These are phyloP conservation scores for Dryadomyces quercus-mongolicae DNA, from an alignment of 2,329 filamentous ascomycete genomes.

Conservation along the genomic window DNA sequence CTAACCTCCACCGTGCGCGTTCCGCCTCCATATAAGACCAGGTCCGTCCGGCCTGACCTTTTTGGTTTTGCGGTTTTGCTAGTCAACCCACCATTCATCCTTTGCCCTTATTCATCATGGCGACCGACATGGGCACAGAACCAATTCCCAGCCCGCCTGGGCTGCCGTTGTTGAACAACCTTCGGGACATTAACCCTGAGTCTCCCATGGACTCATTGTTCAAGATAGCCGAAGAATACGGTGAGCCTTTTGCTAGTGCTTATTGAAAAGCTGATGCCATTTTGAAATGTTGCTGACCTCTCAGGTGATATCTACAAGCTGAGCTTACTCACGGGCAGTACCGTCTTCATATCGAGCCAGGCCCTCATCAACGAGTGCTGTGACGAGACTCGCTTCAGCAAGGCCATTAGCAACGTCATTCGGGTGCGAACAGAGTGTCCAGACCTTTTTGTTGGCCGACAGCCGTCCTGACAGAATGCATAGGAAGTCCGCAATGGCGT, in stretches of 20 bases:
- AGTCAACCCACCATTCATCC: neutral
- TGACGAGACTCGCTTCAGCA: conserved; percentile 54
- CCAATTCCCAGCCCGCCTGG: conserved; percentile 51
- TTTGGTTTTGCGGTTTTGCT: too few relatives aligned
- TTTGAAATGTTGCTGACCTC: neutral
- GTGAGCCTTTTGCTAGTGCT: conserved; percentile 23
- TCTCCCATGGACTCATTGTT: conserved; percentile 41
- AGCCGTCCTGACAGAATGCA: neutral
- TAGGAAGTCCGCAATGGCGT: conserved; percentile 46
- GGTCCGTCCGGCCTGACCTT: too few relatives aligned
- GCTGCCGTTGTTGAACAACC: conserved; percentile 53
- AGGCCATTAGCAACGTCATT: conserved; percentile 38
- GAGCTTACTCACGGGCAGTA: conserved; percentile 28
- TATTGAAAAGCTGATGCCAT: too few relatives aligned
- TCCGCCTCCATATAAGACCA: too few relatives aligned
- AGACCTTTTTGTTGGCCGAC: neutral
- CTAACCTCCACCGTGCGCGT: too few relatives aligned
- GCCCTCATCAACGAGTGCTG: conserved; percentile 48
- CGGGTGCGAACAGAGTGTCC: conserved; percentile 16
- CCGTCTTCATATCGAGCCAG: conserved; percentile 16
- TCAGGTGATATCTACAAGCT: conserved; percentile 50
- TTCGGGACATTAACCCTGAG: conserved; percentile 49
- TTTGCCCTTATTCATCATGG: neutral
- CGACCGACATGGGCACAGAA: neutral
- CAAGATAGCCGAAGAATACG: conserved; percentile 52